phyloP scores from a whole-genome alignment of 257 asterid genomes.

The Plantago elongata region DNA sequence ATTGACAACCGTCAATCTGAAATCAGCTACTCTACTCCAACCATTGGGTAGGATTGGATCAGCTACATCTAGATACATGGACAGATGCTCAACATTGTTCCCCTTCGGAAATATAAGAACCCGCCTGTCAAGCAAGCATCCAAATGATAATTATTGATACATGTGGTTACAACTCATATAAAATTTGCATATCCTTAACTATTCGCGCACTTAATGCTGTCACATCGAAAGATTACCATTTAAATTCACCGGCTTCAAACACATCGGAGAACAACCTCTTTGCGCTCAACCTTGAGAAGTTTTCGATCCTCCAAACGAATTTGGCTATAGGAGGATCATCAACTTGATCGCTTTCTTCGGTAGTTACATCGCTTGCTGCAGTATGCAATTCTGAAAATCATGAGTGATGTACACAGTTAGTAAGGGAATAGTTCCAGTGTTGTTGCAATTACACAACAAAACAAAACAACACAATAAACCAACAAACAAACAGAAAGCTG shows the following conservation, averaged over 20 bases:
- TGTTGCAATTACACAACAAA: too few relatives aligned
- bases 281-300: conserved; percentile 32
- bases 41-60: conserved; percentile 40
- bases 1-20: conserved; percentile 47
- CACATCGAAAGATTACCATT: conserved; percentile 34
- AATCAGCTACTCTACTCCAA: conserved; percentile 47
- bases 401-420: background rate
- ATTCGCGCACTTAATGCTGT: conserved; percentile 5
- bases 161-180: conserved; percentile 8
- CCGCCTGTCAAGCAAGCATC: conserved; percentile 38
- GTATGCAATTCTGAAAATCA: conserved; percentile 14
- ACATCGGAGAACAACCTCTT: conserved; percentile 49
- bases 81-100: conserved; percentile 34
- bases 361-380: conserved; percentile 24
- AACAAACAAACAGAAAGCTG: too few relatives aligned
- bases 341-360: conserved; percentile 24
- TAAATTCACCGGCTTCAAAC: conserved; percentile 39
- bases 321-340: conserved; percentile 33
- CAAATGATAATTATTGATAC: background rate
- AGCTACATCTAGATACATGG: conserved; percentile 52
- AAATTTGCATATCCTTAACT: conserved; percentile 12
- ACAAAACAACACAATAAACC: too few relatives aligned
- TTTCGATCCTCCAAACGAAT: conserved; percentile 51
- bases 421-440: background rate
- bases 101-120: conserved; percentile 47